phyloP scores from a whole-genome alignment of 192 early-diverging fungal species.

The Backusella circina region DNA sequence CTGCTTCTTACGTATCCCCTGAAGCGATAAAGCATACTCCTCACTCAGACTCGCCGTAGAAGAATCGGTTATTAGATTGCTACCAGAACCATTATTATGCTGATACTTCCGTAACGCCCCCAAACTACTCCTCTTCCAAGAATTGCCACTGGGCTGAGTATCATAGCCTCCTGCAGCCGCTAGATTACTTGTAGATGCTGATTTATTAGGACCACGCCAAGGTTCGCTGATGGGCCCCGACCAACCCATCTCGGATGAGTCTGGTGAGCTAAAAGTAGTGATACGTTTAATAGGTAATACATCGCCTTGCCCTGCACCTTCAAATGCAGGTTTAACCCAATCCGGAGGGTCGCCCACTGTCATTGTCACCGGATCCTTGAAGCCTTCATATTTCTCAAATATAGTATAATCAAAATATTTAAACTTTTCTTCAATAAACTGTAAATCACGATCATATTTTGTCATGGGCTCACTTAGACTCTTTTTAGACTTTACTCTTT shows the following conservation, averaged over 20 bases:
- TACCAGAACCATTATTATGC: not conserved
- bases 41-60: slow-evolving; percentile 19
- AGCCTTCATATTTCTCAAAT: slow-evolving; percentile 69
- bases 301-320: slow-evolving; percentile 30
- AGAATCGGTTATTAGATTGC: not conserved
- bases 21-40: slow-evolving; percentile 26
- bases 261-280: not conserved
- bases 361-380: slow-evolving; percentile 55
- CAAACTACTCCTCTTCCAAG: slow-evolving; percentile 16
- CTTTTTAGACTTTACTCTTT: not conserved
- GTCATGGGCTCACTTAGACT: not conserved
- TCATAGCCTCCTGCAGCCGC: not conserved
- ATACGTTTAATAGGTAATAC: slow-evolving; percentile 29
- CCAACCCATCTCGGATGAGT: not conserved
- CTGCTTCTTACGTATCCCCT: slow-evolving; percentile 32
- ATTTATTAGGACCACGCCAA: slow-evolving; percentile 17
- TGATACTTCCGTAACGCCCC: slow-evolving; percentile 7
- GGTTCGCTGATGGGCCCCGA: not conserved
- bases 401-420: slow-evolving; percentile 82
- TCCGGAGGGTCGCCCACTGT: slow-evolving; percentile 63
- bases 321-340: slow-evolving; percentile 57
- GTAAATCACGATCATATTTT: slow-evolving; percentile 53
- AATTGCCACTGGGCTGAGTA: not conserved
- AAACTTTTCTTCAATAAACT: slow-evolving; percentile 72
- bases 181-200: slow-evolving; percentile 11